Evolutionary conservation across 805 yeast genomes (phyloP).

Genomic region (Yamadazyma kitorensis): DNA sequence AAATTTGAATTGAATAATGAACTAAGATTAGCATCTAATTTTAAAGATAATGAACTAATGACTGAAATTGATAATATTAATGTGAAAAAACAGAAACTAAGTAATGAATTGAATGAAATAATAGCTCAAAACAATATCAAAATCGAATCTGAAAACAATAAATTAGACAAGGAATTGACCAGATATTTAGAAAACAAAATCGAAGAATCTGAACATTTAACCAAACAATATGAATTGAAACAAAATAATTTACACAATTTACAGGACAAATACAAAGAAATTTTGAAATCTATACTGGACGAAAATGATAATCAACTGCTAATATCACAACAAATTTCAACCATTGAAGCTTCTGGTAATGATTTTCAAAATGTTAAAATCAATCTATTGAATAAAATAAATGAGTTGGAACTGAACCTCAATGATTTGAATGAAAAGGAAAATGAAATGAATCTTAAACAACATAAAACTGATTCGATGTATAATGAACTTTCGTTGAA

Average conservation of each 20-base stretch:
- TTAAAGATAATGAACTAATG: slow-evolving; percentile 19
- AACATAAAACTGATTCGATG: slow-evolving; percentile 15
- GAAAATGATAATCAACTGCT: slow-evolving; percentile 7
- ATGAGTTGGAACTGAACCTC: slow-evolving; percentile 15
- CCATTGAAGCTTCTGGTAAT: slow-evolving; percentile 17
- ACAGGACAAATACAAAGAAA: neutral
- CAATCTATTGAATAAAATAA: slow-evolving; percentile 16
- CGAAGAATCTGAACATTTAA: slow-evolving; percentile 15
- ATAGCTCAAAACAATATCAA: slow-evolving; percentile 12
- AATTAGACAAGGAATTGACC: slow-evolving; percentile 26
- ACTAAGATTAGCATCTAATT: slow-evolving; percentile 23
- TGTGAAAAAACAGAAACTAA: slow-evolving; percentile 8
- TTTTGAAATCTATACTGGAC: slow-evolving; percentile 1
- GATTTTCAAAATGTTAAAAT: slow-evolving; percentile 16
- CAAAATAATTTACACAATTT: neutral
- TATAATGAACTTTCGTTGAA: slow-evolving; percentile 19
- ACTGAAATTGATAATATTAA: slow-evolving; percentile 12
- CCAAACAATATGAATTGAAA: slow-evolving; percentile 1
- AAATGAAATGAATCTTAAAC: neutral
- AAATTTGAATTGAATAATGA: slow-evolving; percentile 34
- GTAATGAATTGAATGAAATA: neutral
- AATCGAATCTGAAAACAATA: slow-evolving; percentile 18
- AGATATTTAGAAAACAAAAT: slow-evolving; percentile 23
- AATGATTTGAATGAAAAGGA: slow-evolving; percentile 1
- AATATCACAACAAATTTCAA: slow-evolving; percentile 3